Evolutionary conservation across 139 green algal genomes (phyloP).

Genomic region (Volvox reticuliferus): DNA sequence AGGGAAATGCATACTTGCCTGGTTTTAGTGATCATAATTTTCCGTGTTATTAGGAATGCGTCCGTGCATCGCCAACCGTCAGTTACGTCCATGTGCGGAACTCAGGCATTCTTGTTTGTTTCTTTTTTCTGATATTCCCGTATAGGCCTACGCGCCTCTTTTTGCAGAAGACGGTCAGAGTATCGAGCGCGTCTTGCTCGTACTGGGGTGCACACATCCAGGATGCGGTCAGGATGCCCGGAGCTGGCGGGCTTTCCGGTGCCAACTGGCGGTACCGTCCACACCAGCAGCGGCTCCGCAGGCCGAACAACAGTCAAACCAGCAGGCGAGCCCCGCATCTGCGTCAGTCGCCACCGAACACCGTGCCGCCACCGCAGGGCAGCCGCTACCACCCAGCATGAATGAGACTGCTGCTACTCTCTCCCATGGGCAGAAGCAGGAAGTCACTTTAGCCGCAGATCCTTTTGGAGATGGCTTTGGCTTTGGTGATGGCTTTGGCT

Average conservation of each 20-base stretch:
- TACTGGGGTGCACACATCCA: slow-evolving; percentile 61
- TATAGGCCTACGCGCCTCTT: slow-evolving; percentile 65
- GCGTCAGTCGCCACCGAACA: no score
- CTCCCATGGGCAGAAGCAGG: no score
- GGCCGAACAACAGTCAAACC: not conserved
- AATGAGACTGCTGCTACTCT: no score
- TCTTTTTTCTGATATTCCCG: not conserved
- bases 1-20: no score
- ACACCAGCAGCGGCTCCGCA: slow-evolving; percentile 1
- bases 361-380: not conserved
- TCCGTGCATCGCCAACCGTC: no score
- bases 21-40: no score
- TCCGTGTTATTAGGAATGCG: no score
- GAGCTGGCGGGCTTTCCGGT: slow-evolving; percentile 68
- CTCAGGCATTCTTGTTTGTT: not conserved
- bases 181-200: slow-evolving; percentile 51
- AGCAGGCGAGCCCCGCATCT: not conserved
- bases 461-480: slow-evolving; percentile 15
- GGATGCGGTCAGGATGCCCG: slow-evolving; percentile 60
- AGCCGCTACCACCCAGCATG: no score
- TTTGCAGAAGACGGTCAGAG: not conserved
- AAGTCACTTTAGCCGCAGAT: not conserved
- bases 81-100: no score
- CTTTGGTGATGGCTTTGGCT: not conserved
- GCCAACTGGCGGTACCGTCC: slow-evolving; percentile 5